phyloP scores from a whole-genome alignment of 441 rosid species.

The Eutrema salsugineum region DNA sequence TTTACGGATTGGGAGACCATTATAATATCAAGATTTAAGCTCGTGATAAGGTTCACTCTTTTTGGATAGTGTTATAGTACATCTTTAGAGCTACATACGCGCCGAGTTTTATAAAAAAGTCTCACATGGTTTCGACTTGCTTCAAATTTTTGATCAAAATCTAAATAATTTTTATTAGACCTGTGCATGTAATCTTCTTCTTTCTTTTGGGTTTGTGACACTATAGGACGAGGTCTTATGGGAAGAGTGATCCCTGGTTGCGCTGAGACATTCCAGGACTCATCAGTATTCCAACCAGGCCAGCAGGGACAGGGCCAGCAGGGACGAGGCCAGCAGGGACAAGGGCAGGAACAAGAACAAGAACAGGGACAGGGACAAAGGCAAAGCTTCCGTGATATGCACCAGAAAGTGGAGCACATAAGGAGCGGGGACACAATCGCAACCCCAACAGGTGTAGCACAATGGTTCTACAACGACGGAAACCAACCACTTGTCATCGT shows the following conservation, averaged over 20 bases:
- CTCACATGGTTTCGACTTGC: neutral
- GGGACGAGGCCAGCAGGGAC: conserved; percentile 30
- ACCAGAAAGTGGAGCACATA: conserved; percentile 55
- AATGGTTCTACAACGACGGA: conserved; percentile 71
- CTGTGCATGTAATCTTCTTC: neutral
- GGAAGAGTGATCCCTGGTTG: conserved; percentile 58
- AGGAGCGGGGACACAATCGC: conserved; percentile 57
- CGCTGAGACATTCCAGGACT: conserved; percentile 74
- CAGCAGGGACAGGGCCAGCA: neutral
- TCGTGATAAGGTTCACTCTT: neutral
- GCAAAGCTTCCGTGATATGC: conserved; percentile 31
- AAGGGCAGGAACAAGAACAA: conserved; percentile 5
- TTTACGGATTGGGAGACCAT: neutral
- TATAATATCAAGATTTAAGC: neutral
- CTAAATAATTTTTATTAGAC: neutral
- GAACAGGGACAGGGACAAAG: neutral
- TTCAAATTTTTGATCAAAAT: neutral
- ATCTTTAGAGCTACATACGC: neutral
- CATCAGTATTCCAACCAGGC: conserved; percentile 23
- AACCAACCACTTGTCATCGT: conserved; percentile 43
- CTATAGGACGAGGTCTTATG: conserved; percentile 45
- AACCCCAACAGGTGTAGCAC: conserved; percentile 49
- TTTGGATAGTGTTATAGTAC: neutral
- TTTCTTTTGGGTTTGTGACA: neutral
- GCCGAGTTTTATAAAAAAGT: neutral